Evolutionary conservation across 441 rosid genomes (phyloP).

Genomic region (Cnidoscolus chayamansa): DNA sequence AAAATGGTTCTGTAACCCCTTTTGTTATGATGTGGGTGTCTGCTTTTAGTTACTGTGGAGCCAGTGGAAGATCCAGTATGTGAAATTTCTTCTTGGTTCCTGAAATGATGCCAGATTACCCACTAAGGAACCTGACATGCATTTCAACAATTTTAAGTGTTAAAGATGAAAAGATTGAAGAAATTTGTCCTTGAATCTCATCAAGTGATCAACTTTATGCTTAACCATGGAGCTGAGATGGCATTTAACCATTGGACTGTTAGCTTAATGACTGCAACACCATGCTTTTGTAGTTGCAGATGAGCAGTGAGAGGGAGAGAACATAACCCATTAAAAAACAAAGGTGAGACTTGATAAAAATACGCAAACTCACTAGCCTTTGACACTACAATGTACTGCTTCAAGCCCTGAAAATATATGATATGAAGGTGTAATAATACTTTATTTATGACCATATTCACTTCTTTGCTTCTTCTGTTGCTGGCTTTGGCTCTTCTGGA

Average conservation of each 20-base stretch:
- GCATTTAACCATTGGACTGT: not conserved
- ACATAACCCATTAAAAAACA: not conserved
- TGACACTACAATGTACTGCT: not conserved
- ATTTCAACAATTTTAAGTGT: not conserved
- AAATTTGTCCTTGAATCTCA: not conserved
- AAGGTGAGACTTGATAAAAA: not conserved
- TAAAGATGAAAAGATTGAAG: not conserved
- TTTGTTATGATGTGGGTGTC: not conserved
- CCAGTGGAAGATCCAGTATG: not conserved
- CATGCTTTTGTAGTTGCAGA: not conserved
- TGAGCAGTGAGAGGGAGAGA: not conserved
- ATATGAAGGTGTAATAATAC: constrained; percentile 1
- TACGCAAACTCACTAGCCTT: constrained; percentile 2
- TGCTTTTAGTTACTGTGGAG: constrained; percentile 21
- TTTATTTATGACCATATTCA: constrained; percentile 25
- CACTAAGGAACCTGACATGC: not conserved
- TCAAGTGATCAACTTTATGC: not conserved
- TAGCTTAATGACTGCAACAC: not conserved
- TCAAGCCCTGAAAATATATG: not conserved
- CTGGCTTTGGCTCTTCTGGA: constrained; percentile 40
- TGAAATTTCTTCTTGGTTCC: not conserved
- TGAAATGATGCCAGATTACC: not conserved
- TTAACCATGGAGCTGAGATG: not conserved
- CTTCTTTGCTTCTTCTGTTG: constrained; percentile 45
- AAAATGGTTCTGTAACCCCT: constrained; percentile 5